Base-by-base conservation (phyloP, 257 asterid genomes). In the Eustoma russellianum region DNA sequence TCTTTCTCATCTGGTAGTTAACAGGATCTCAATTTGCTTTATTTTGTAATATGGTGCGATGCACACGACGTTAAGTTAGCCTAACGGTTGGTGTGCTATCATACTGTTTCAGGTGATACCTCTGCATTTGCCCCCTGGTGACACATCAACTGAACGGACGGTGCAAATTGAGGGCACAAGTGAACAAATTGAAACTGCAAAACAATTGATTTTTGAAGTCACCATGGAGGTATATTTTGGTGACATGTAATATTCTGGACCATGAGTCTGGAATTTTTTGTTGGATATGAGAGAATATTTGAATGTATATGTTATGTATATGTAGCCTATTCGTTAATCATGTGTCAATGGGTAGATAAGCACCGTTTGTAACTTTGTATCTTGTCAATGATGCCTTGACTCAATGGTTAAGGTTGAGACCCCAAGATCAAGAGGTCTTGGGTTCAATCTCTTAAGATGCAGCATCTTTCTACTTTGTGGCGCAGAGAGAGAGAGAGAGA, bases 111-210 rank as follows among this genome's bases (percentile, higher is more conserved):
- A 90, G 98, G 98, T 90, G 55, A 90, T 90, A 72, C 98, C 98
- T 33, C 66, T 90, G 65, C 98, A 78, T 71, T 74, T 86, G 71
- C 98, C 98, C 49, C 98, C 96, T 8, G 98, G 98, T 54, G 98
- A 90, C 71, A 66, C 71, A 47, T 90, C 98, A 30, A 64, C 44
- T 48, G 98, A 90, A 69, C 77, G 98, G 70, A 90, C 96, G 0
- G 79, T 86, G 13, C 98, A 90, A 63, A 90, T 90, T 66, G 96
- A 90, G 48, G 96, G 98, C 41, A 71, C 87, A 33, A 77, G 76
- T 59, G 98, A 90, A 49, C 93, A 86, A 74, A 82, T 90, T 68
- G 98, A 90, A 67, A 75, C 77, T 73, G 98, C 98, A 17, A 90
- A 83, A 67, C 77, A 64, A 57, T 61, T 83, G 74, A 85, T 90